Base-by-base conservation (phyloP, 208 protist species). In the Naegleria gruberi region DNA sequence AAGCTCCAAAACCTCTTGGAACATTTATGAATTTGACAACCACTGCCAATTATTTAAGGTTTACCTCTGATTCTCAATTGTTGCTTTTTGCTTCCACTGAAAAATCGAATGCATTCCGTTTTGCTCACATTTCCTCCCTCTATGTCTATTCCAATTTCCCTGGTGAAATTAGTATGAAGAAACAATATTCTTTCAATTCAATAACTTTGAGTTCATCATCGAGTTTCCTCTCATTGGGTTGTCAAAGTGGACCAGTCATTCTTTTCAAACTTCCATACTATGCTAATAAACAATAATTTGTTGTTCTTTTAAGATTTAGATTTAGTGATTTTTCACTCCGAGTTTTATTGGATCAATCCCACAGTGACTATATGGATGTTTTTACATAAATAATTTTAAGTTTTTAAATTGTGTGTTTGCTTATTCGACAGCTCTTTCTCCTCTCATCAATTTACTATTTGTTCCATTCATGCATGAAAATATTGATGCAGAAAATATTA, bases 71-170 rank as follows among this genome's bases (percentile, higher is more conserved):
- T 34, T 46, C 43, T 30, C 17, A 47, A 37, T 34, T 87, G 6
- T 55, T 87, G 10, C 8, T 23, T 6, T 41, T 87, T 51, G 43
- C 43, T 40, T 57, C 43, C 6, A 87, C 41, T 17, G 43, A 87
- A 37, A 87, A 87, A 40, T 15, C 12, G 7, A 87, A 87, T 87
- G 41, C 82, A 19, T 46, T 41, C n/a, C 12, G 44, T n/a, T 41
- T 87, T 23, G 82, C n/a, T 30, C 82, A 86, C 15, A 10, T 86
- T 30, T 7, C 34, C 30, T 47, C 42, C n/a, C 19, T 86, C 41
- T 47, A 23, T 47, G 82, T 86, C 15, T 86, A 86, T 86, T 86
- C 82, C n/a, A 42, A 86, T 46, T 86, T 86, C 82, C 82, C 82
- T 46, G 19, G 34, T 86, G 23, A 86, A 86, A 82, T 43, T 8